phyloP scores from a whole-genome alignment of 1,139 yeast species.

The Yamadazyma trypodendri region DNA sequence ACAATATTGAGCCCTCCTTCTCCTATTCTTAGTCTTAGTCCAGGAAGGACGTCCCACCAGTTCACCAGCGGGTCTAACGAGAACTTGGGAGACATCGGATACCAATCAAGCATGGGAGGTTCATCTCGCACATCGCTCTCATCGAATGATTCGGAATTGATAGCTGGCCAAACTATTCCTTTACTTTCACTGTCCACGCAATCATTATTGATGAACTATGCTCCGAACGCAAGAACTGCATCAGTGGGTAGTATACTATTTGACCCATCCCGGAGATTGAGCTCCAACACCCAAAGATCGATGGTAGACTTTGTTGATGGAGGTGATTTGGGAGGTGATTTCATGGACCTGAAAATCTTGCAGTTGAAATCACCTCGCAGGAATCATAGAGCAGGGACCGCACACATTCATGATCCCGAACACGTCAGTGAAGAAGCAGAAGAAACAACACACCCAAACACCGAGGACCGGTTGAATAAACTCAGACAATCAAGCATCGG shows the following conservation, averaged over 20 bases:
- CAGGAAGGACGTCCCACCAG: neutral
- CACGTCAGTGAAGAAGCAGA: conserved; percentile 8
- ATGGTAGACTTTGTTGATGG: conserved; percentile 29
- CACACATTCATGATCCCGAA: neutral
- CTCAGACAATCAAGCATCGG: conserved; percentile 4
- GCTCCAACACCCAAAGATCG: conserved; percentile 18
- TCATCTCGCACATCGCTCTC: conserved; percentile 22
- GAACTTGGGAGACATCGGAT: conserved; percentile 10
- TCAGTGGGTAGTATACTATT: conserved; percentile 29
- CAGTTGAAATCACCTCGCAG: conserved; percentile 38
- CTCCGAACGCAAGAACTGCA: conserved; percentile 18
- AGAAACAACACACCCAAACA: neutral
- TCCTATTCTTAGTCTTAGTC: conserved; percentile 1
- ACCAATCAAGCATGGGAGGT: conserved; percentile 13
- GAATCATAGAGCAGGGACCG: conserved; percentile 3
- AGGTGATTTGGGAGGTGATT: conserved; percentile 25
- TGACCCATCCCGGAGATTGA: conserved; percentile 24
- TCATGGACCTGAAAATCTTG: conserved; percentile 23
- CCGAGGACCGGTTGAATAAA: neutral
- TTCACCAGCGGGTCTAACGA: neutral
- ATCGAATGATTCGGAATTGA: conserved; percentile 25
- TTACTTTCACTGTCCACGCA: conserved; percentile 32
- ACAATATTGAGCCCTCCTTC: too few species aligned
- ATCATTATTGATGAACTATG: conserved; percentile 19
- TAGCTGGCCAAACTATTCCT: conserved; percentile 41